These are phyloP conservation scores for Acanthochlamys bracteata DNA, from an alignment of 106 monocot genomes.

Conservation along the genomic window DNA sequence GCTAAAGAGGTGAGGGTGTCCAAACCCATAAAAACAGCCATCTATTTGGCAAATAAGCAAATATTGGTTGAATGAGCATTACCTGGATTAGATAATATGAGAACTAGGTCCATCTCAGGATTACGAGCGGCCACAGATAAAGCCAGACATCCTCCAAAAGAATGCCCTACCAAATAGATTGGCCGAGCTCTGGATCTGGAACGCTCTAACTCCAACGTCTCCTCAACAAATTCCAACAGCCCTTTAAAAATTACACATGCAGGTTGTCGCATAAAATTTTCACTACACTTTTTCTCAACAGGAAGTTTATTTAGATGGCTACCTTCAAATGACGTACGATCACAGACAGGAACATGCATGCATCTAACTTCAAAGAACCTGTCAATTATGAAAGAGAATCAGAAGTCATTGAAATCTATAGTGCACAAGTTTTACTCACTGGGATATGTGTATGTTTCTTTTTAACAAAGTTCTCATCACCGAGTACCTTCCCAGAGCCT, in stretches of 20 bases:
- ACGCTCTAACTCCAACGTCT: constrained; percentile 29
- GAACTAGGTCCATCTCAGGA: constrained; percentile 33
- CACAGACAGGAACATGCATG: too few species aligned
- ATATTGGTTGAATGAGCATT: too few species aligned
- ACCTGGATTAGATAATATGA: constrained; percentile 57
- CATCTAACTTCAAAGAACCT: constrained; percentile 63
- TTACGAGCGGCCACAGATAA: constrained; percentile 49
- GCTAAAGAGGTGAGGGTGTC: too few species aligned
- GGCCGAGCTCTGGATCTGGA: constrained; percentile 26
- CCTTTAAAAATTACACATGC: too few species aligned
- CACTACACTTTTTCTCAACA: neutral
- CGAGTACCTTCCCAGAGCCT: constrained; percentile 18
- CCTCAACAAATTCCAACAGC: constrained; percentile 36
- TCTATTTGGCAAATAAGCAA: too few species aligned
- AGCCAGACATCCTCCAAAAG: constrained; percentile 60
- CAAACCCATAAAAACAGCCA: too few species aligned
- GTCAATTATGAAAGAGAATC: constrained; percentile 3
- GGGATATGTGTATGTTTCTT: too few species aligned
- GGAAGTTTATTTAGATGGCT: neutral
- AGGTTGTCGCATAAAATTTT: neutral
- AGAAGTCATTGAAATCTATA: neutral
- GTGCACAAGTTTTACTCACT: too few species aligned
- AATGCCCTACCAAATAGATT: constrained; percentile 49
- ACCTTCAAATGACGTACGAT: constrained; percentile 52
- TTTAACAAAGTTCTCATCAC: neutral